Evolutionary conservation across 2,329 filamentous ascomycete species (phyloP).

Genomic region (Talaromyces amestolkiae): DNA sequence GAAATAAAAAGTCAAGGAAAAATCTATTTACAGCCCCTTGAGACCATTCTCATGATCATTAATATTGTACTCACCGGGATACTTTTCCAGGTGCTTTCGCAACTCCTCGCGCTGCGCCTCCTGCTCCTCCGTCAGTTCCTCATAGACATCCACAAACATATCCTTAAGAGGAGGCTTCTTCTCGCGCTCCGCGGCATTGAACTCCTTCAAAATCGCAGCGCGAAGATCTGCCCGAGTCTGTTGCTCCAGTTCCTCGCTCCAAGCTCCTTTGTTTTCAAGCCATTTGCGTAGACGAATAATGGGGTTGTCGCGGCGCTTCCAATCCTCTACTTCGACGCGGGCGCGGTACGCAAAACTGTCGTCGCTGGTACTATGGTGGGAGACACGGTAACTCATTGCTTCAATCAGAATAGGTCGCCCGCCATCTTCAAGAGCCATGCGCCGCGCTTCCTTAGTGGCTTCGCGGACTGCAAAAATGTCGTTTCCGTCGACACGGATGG

Average conservation of each 20-base stretch:
- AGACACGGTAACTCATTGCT: slow-evolving; percentile 97
- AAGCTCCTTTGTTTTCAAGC: slow-evolving; percentile 77
- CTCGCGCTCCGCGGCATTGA: slow-evolving; percentile 65
- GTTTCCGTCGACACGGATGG: slow-evolving; percentile 89
- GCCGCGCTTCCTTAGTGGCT: slow-evolving; percentile 72
- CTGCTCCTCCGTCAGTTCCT: slow-evolving; percentile 77
- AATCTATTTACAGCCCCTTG: slow-evolving; percentile 53
- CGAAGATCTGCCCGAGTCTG: slow-evolving; percentile 63
- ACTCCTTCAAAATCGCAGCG: slow-evolving; percentile 77
- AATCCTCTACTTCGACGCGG: slow-evolving; percentile 88
- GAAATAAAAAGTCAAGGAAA: not conserved
- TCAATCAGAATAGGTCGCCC: slow-evolving; percentile 83
- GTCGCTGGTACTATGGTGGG: slow-evolving; percentile 93
- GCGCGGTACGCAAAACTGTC: slow-evolving; percentile 96
- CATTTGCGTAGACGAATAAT: slow-evolving; percentile 84
- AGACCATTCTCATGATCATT: slow-evolving; percentile 71
- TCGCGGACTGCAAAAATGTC: slow-evolving; percentile 86
- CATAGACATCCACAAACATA: slow-evolving; percentile 84
- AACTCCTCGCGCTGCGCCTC: slow-evolving; percentile 73
- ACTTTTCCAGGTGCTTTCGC: slow-evolving; percentile 73
- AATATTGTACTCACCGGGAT: slow-evolving; percentile 90
- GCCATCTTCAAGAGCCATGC: slow-evolving; percentile 75
- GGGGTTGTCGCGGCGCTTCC: slow-evolving; percentile 87
- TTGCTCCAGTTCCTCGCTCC: slow-evolving; percentile 82
- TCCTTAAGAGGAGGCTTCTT: slow-evolving; percentile 54